Evolutionary conservation across 805 yeast genomes (phyloP), one percentile per base, ranked within the genome.

Genomic region (Allodekkera sacchari): DNA sequence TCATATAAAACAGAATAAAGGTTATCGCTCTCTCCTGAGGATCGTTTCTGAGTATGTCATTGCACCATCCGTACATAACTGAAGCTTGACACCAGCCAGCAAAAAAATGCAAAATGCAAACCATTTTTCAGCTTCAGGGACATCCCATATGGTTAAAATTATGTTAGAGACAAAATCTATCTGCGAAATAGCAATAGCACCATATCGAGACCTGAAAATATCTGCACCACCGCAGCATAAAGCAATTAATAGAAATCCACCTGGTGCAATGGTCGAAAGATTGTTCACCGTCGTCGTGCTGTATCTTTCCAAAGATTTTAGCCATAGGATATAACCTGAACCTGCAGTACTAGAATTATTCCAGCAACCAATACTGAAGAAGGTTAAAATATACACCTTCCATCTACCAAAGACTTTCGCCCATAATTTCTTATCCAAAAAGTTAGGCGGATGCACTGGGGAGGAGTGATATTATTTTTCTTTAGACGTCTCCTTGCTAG

Each of bases 51-150:
- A 74, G 59, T 32, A 74, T 65, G 52, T 74, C 82, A 43, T 68
- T 68, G 34, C 69, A 69, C 61, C 70, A 66, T 1, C 77, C 65
- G 60, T 74, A 71, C 30, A 74, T 53, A 28, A 75, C 75, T 0
- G 82, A 77, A 2, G 80, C 74, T 50, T 71, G 71, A 12, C 81
- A 70, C 66, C 78, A 75, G 76, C 70, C 50, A 72, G 71, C 45
- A 74, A 76, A 14, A 71, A 73, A 30, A 69, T 60, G 44, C 74
- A 60, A 49, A 70, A 76, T 1, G 75, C 83, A 57, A 66, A 73
- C 81, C 82, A 74, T 51, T 76, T 74, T 11, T 81, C 74, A n/a
- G 59, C 36, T 25, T 60, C 59, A 0, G 75, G 63, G 18, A 76
- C 71, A 39, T 74, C 52, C 83, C 83, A 76, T 27, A 65, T 66